Percentiles rank a stretch among this genome's conserved stretches.
These are phyloP conservation scores for Phytophthora kernoviae DNA, from an alignment of 352 stramenopile species.

Conservation along the genomic window DNA sequence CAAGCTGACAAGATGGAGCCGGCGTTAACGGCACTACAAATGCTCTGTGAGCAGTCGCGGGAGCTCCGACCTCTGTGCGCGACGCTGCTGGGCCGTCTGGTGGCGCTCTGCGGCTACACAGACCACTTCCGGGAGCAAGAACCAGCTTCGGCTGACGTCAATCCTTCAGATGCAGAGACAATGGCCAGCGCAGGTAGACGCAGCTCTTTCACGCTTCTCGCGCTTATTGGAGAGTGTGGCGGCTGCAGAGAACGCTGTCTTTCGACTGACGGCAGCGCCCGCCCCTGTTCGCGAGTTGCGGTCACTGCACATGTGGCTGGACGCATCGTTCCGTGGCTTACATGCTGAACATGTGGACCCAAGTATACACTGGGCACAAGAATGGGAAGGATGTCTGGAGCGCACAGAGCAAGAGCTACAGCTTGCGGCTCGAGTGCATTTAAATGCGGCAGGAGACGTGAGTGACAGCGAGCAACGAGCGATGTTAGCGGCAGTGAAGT, in stretches of 20 bases:
- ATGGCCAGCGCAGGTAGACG: slow-evolving; percentile 32
- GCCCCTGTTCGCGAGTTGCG: slow-evolving; percentile 40
- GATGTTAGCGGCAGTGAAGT: slow-evolving; percentile 62
- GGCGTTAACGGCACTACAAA: slow-evolving; percentile 27
- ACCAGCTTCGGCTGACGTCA: slow-evolving; percentile 11
- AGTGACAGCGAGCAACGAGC: slow-evolving; percentile 33
- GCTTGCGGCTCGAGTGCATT: slow-evolving; percentile 26
- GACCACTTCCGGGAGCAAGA: slow-evolving; percentile 32
- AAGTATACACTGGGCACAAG: slow-evolving; percentile 45
- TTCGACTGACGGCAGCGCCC: slow-evolving; percentile 40
- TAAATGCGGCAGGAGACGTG: slow-evolving; percentile 26
- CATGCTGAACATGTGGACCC: slow-evolving; percentile 55
- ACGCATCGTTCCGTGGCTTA: slow-evolving; percentile 37
- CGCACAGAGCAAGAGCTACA: slow-evolving; percentile 52
- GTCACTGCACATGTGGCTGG: slow-evolving; percentile 41
- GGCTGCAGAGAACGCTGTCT: slow-evolving; percentile 34
- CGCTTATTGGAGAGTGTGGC: slow-evolving; percentile 33
- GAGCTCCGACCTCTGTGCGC: slow-evolving; percentile 44
- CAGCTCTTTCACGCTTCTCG: slow-evolving; percentile 34
- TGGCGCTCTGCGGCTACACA: slow-evolving; percentile 41
- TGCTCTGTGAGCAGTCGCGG: slow-evolving; percentile 30
- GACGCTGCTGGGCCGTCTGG: slow-evolving; percentile 35
- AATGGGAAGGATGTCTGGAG: slow-evolving; percentile 54
- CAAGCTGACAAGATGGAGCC: slow-evolving; percentile 32
- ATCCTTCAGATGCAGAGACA: slow-evolving; percentile 14